Evolutionary conservation across 1,284 basidiomycete species (phyloP), one percentile per base, ranked within the genome.

Genomic region (Takashimella tepidaria): DNA sequence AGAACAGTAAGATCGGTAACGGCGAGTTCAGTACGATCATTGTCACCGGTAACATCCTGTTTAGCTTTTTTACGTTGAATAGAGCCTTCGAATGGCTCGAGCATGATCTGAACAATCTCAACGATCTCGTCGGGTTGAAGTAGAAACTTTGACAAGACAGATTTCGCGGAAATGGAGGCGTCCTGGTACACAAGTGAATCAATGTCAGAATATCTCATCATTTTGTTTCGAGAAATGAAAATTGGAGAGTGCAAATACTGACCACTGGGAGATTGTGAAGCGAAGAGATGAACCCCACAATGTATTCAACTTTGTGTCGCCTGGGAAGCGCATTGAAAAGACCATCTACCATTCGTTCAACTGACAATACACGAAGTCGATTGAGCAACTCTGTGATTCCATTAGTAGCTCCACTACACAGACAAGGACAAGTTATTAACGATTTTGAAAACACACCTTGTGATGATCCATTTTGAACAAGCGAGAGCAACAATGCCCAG

Each of bases 1-100:
- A 95, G 76, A 37, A 67, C 46, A 82, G 74, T 75, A n/a, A 95
- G 78, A 16, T 92, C 77, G 11, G 80, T 77, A 11, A 74, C 62
- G 11, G 67, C 62, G 5, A 50, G 23, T 43, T 61, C 65, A 45
- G 57, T 57, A 53, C 54, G 63, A 50, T 66, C 60, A 19, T 47
- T 45, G 1, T 60, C 57, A n/a, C 55, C 57, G 21, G 42, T 47
- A 37, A 16, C 63, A 26, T 69, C 68, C 4, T 58, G 56, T 54
- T 65, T 63, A 44, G 61, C 63, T 47, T 63, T 63, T 57, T 72
- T 73, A 31, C 61, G 53, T 5, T 61, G 62, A 3, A 54, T 50
- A 6, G 62, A 57, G 41, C 68, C 62, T 31, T 60, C 56, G 45
- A 74, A 63, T 1, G 70, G 67, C 43, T 62, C 54, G 4, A 63